Base-by-base conservation (phyloP, 164 flowering plant genomes). In the Annona cherimola region DNA sequence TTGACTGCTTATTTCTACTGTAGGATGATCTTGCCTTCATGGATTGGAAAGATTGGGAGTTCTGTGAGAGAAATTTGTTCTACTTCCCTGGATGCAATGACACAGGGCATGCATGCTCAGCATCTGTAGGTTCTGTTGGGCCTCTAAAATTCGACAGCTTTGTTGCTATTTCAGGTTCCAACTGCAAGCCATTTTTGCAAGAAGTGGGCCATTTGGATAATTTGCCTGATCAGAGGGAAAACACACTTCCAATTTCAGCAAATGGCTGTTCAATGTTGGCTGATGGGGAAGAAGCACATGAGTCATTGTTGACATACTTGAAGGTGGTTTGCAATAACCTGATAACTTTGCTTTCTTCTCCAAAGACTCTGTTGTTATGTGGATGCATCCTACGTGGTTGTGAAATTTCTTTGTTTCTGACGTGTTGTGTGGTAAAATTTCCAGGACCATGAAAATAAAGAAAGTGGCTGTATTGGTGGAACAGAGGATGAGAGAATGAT, bases 41-140 rank as follows among this genome's bases (percentile, higher is more conserved):
- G 70, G 91, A 93, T 76, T 95, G 99, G 99, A 83, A 78, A 72
- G 74, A 83, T 50, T 93, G 97, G 98, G 72, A 62, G 45, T 84
- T 95, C 76, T 69, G 61, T 75, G 92, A 89, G 74, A 71, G 79
- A 57, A 40, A 57, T 39, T 60, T 72, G 57, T 46, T 61, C 42
- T 70, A 67, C 57, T 42, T 70, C 19, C 70, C 3, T 76, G 43
- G 42, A n/a, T 67, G 42, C 35, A 69, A 4, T 80, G 68, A 26
- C 69, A 71, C 59, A 35, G 81, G 85, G 75, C 72, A 35, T 54
- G 55, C 44, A 42, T 42, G n/a, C 73, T 79, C 85, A 45, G 70
- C 74, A 7, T 79, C 73, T 77, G 86, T 83, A 68, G 83, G 81
- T 73, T 79, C 72, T 60, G 76, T 76, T 39, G 73, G 72, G 57